These are phyloP conservation scores for Boletus sp. DNA, from an alignment of 1,284 basidiomycete species.

Conservation along the genomic window DNA sequence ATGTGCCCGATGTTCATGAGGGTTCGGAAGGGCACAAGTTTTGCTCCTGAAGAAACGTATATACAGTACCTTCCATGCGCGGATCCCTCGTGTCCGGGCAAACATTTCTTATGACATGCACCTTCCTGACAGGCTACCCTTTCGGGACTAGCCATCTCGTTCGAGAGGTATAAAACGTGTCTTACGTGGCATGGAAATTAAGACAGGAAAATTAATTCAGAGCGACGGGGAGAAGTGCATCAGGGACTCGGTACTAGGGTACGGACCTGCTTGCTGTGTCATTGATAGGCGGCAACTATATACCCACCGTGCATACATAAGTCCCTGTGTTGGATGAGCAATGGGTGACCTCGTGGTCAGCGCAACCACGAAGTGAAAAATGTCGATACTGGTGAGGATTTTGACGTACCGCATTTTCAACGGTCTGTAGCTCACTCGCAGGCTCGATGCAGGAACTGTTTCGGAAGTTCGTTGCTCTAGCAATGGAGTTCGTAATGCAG, in stretches of 20 bases:
- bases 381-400: slow-evolving; percentile 30
- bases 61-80: slow-evolving; percentile 2
- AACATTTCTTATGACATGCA: slow-evolving; percentile 7
- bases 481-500: slow-evolving; percentile 23
- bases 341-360: slow-evolving; percentile 26
- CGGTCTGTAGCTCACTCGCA: slow-evolving; percentile 16
- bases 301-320: slow-evolving; percentile 26
- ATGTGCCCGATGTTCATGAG: slow-evolving; percentile 7
- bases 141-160: not conserved
- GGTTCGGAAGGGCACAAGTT: slow-evolving; percentile 6
- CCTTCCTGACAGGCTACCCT: not conserved
- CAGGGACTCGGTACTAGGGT: slow-evolving; percentile 18
- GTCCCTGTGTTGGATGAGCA: slow-evolving; percentile 13
- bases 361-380: slow-evolving; percentile 22
- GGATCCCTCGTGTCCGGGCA: slow-evolving; percentile 6
- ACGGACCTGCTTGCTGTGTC: slow-evolving; percentile 21
- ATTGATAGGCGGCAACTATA: slow-evolving; percentile 12
- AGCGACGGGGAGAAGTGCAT: slow-evolving; percentile 6
- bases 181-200: slow-evolving; percentile 19
- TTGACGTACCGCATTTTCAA: slow-evolving; percentile 10
- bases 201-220: slow-evolving; percentile 17
- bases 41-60: slow-evolving; percentile 7
- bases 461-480: slow-evolving; percentile 24
- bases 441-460: slow-evolving; percentile 21
- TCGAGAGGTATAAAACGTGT: not conserved